Base-by-base conservation (phyloP, 2,329 filamentous ascomycete species). In the Monosporascus cannonballus region DNA sequence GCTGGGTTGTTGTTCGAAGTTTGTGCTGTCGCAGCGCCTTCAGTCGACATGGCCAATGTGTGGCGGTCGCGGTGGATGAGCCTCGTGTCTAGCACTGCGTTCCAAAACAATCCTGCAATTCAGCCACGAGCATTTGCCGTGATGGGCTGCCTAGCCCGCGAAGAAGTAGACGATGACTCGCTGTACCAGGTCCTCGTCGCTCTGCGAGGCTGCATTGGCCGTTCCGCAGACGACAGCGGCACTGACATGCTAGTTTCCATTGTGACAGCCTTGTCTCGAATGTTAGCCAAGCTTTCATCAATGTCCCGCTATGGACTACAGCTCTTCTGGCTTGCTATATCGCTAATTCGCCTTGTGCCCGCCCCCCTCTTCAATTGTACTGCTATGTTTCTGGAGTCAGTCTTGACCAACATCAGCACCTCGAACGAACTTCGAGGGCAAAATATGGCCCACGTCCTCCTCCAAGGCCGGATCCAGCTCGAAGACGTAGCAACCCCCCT, bases 1-100 rank as follows among this genome's bases (percentile, higher is more conserved):
- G 83, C 84, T 1, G 75, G 76, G 22, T 67, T 86, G 1, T 68
- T 88, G 18, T 83, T 85, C 49, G 84, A 88, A 54, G 76, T 85
- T 15, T 87, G 81, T 56, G 74, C 77, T 2, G 72, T 85, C 17
- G 84, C 84, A 3, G 84, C 85, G 14, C 81, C 84, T 11, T 83
- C 83, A 0, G 70, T 82, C 8, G 83, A 87, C 59, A 73, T 85
- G 61, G 79, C 83, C 22, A 88, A 88, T 61, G 78, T 81, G 17
- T 88, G 85, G 85, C 79, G 85, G 25, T 84, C 85, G 20, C 78
- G 85, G 20, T 88, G 85, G 85, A 87, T 88, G 85, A 86, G 84
- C 60, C 71, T 88, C 22, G 84, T 88, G 39, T 84, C 85, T 17
- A 88, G 85, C 63, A 88, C 84, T 9, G 85, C 85, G 0, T 88